A percentile compares a stretch with the other conserved stretches of the same genome.
These are phyloP conservation scores for Cadophora malorum DNA, from an alignment of 2,329 filamentous ascomycete genomes.

Conservation along the genomic window DNA sequence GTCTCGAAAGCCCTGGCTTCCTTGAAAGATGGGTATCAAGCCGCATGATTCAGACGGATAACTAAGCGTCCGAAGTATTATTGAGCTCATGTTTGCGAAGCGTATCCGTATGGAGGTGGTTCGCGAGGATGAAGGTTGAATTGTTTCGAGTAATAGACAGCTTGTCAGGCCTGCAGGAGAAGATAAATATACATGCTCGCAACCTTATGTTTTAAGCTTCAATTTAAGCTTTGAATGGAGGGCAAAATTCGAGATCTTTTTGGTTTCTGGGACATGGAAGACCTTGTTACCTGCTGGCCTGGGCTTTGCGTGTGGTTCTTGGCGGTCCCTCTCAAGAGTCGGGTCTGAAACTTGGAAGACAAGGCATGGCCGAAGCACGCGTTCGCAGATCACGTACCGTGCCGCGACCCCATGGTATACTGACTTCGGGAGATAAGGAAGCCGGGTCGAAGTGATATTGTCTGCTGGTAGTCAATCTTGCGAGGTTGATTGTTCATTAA, in stretches of 20 bases:
- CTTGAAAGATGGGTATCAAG: neutral
- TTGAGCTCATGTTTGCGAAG: constrained; percentile 6
- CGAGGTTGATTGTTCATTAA: neutral
- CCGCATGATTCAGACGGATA: neutral
- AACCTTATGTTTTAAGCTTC: constrained; percentile 6
- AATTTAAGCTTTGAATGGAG: neutral
- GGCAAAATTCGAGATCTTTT: neutral
- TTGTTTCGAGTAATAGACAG: constrained; percentile 3
- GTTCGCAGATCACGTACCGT: constrained; percentile 9
- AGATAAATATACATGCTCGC: constrained; percentile 8
- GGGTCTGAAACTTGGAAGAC: neutral
- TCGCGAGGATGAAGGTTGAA: neutral
- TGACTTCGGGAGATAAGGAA: neutral
- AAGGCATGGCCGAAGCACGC: neutral
- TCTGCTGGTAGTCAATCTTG: neutral
- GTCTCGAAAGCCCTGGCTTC: neutral
- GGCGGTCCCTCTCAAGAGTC: neutral
- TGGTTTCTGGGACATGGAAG: neutral
- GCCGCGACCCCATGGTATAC: neutral
- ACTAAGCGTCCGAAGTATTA: constrained; percentile 4
- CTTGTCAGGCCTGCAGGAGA: constrained; percentile 4
- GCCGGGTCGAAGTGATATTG: neutral
- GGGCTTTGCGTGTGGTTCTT: neutral
- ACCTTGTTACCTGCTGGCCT: neutral
- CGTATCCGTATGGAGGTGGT: neutral